Conservation (phyloP, 2,329 filamentous ascomycete species). For the Boeremia exigua region DNA sequence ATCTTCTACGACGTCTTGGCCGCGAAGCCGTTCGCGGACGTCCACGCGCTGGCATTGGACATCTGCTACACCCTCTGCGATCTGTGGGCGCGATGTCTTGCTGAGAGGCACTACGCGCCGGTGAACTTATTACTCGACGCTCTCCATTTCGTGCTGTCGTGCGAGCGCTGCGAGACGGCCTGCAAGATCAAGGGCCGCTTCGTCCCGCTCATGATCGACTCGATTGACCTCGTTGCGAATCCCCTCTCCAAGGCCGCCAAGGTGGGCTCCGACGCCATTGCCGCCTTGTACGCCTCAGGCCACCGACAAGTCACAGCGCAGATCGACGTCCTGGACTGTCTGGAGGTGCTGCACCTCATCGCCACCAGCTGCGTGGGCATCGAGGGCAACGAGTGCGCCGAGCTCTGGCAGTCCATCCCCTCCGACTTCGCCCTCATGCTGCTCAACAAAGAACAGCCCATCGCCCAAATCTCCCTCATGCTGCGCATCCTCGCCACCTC, state of each 20-base stretch:
- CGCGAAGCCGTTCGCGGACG: constrained; percentile 55
- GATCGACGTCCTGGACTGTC: constrained; percentile 67
- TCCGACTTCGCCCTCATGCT: constrained; percentile 71
- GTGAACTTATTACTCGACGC: constrained; percentile 70
- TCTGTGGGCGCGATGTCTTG: constrained; percentile 71
- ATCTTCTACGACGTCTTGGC: constrained; percentile 73
- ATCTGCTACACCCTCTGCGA: constrained; percentile 69
- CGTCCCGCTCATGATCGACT: constrained; percentile 52
- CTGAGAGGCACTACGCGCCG: constrained; percentile 68
- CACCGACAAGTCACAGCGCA: constrained; percentile 58
- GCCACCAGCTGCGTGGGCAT: constrained; percentile 64
- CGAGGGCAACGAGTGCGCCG: constrained; percentile 48
- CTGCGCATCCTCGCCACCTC: constrained; percentile 72
- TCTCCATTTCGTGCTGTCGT: constrained; percentile 67
- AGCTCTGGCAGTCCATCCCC: constrained; percentile 72
- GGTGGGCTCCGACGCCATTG: constrained; percentile 33
- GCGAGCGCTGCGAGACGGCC: constrained; percentile 65
- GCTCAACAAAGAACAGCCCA: constrained; percentile 70
- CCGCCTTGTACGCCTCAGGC: constrained; percentile 45
- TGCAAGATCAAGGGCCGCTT: constrained; percentile 65
- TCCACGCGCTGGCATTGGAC: constrained; percentile 65
- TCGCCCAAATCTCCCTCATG: constrained; percentile 68
- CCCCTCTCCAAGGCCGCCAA: constrained; percentile 51
- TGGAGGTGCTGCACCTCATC: constrained; percentile 70
- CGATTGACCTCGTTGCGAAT: constrained; percentile 62